These are phyloP conservation scores for Mucor saturninus DNA, from an alignment of 371 early-diverging fungal species.

Conservation along the genomic window DNA sequence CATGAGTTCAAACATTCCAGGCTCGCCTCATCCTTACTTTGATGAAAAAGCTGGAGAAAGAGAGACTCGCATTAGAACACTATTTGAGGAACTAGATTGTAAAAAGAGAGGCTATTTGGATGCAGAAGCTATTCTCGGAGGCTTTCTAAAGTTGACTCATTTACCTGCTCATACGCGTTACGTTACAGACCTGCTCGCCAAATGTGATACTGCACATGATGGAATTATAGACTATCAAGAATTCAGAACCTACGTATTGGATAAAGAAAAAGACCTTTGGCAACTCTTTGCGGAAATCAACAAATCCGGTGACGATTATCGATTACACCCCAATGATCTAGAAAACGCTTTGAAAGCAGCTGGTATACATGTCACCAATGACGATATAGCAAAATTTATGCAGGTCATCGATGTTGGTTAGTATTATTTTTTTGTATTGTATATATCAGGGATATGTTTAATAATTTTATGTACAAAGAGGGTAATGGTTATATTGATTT, in stretches of 20 bases:
- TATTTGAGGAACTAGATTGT: constrained; percentile 54
- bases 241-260: constrained; percentile 71
- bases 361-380: constrained; percentile 65
- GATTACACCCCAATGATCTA: constrained; percentile 64
- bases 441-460: not conserved
- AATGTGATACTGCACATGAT: constrained; percentile 66
- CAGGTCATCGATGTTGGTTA: constrained; percentile 68
- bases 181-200: constrained; percentile 56
- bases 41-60: constrained; percentile 55
- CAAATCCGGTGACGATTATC: constrained; percentile 58
- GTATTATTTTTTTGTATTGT: not conserved
- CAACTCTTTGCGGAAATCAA: constrained; percentile 72
- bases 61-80: constrained; percentile 48
- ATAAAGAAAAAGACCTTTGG: constrained; percentile 73
- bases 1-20: constrained; percentile 27
- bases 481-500: constrained; percentile 76
- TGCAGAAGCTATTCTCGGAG: constrained; percentile 53
- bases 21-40: constrained; percentile 49
- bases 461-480: constrained; percentile 26
- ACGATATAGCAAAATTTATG: constrained; percentile 70
- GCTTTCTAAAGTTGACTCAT: constrained; percentile 52
- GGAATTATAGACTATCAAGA: constrained; percentile 71
- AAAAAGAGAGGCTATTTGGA: constrained; percentile 51
- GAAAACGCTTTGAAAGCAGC: constrained; percentile 61
- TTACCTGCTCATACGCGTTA: constrained; percentile 56